Base-by-base conservation (phyloP, 805 yeast species). In the Candida cerambycidarum region DNA sequence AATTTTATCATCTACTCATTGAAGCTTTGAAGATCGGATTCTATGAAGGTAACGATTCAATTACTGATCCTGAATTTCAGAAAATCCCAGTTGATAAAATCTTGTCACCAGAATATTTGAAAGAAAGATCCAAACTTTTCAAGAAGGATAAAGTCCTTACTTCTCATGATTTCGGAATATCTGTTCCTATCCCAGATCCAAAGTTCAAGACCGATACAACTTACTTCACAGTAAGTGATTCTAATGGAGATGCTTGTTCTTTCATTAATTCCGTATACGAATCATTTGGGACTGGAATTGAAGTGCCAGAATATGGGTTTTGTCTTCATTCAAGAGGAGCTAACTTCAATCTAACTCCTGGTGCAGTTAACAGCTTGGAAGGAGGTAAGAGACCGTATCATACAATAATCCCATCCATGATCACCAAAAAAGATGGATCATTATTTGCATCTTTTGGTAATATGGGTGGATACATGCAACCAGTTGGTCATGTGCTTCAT, bases 381-480 rank as follows among this genome's bases (percentile, higher is more conserved):
- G 87, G 88, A 2, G 75, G 78, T 14, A 86, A 86, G 58, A 68
- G 93, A 49, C 82, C 89, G 1, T 86, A 85, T 60, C 95, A 87
- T 55, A 87, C 95, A 0, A 86, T 86, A 45, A 85, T 86, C 45
- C 95, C 95, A 1, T 87, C 89, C 0, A 75, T 86, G 82, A 76
- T 86, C 23, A 86, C 95, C 11, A 65, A 61, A 23, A 47, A 46
- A 4, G 77, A 76, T 19, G 61, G 58, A 14, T 52, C 56, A 4
- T 61, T 86, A n/a, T 81, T 72, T 54, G 89, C 89, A 0, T 65
- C 83, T n/a, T 82, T 73, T 52, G 93, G 92, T 38, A 85, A 83
- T 47, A 85, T 85, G 89, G 95, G 95, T 13, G 95, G 92, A 0
- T 86, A 80, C 65, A 85, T 82, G 68, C 95, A 87, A 59, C 95